Evolutionary conservation across 768 basidiomycete genomes (phyloP).

Genomic region (Neoboletus brunneissimus): DNA sequence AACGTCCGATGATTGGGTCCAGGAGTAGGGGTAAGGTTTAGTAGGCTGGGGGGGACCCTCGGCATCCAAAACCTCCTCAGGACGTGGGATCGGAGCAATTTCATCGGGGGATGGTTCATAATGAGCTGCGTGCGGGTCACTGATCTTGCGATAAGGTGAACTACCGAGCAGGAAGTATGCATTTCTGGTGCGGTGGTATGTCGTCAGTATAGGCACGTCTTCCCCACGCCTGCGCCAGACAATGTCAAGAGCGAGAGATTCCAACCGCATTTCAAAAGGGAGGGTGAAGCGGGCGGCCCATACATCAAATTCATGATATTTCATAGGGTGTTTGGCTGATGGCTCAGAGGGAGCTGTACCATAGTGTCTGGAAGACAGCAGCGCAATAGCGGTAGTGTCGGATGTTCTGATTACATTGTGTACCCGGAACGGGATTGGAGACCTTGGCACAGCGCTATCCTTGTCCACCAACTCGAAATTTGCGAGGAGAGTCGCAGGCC

Average conservation of each 20-base stretch:
- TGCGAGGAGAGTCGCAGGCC: slow-evolving; percentile 47
- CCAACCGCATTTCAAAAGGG: slow-evolving; percentile 33
- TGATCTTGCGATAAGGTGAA: slow-evolving; percentile 48
- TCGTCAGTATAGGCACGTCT: slow-evolving; percentile 62
- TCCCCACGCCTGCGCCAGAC: slow-evolving; percentile 69
- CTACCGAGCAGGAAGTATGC: slow-evolving; percentile 59
- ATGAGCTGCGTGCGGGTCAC: slow-evolving; percentile 28
- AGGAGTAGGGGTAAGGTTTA: slow-evolving; percentile 82
- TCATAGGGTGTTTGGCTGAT: slow-evolving; percentile 19
- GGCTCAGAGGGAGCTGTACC: slow-evolving; percentile 21
- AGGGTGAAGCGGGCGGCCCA: slow-evolving; percentile 58
- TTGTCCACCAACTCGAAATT: slow-evolving; percentile 43
- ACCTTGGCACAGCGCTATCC: slow-evolving; percentile 20
- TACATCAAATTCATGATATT: slow-evolving; percentile 55
- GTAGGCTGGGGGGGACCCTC: slow-evolving; percentile 30
- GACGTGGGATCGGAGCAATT: slow-evolving; percentile 64
- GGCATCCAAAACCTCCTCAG: slow-evolving; percentile 52
- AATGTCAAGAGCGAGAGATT: slow-evolving; percentile 44
- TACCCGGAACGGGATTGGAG: slow-evolving; percentile 38
- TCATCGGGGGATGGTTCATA: slow-evolving; percentile 67
- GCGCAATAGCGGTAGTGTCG: slow-evolving; percentile 40
- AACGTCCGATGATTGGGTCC: slow-evolving; percentile 85
- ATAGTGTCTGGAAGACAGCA: slow-evolving; percentile 62
- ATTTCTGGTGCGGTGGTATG: slow-evolving; percentile 44
- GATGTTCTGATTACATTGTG: slow-evolving; percentile 36